Conservation (phyloP, 768 basidiomycete species). For the Pilatotrama ljubarskyi region DNA sequence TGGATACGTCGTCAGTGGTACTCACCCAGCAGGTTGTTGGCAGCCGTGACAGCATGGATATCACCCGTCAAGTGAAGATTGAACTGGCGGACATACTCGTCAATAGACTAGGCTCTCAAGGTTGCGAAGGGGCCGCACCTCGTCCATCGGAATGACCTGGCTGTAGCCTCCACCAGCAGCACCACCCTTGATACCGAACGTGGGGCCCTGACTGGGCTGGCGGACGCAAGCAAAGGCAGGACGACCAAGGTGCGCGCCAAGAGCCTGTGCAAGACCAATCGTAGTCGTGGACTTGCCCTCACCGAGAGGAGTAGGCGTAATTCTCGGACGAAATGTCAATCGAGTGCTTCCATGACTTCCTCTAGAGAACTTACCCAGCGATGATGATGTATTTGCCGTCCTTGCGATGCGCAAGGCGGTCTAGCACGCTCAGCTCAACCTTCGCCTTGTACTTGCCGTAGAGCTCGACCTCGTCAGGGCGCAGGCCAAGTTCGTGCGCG, state of each 20-base stretch:
- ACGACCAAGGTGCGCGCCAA: constrained; percentile 91
- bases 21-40: constrained; percentile 91
- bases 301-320: constrained; percentile 94
- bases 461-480: constrained; percentile 84
- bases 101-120: background rate
- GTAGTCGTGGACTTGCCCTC: constrained; percentile 99
- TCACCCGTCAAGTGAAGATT: constrained; percentile 96
- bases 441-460: constrained; percentile 98
- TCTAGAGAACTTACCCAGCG: constrained; percentile 60
- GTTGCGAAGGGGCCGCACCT: constrained; percentile 45
- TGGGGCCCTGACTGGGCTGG: constrained; percentile 97
- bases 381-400: constrained; percentile 97
- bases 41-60: constrained; percentile 96
- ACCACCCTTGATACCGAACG: constrained; percentile 99
- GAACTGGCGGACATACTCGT: constrained; percentile 51
- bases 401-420: constrained; percentile 80
- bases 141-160: constrained; percentile 99
- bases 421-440: constrained; percentile 85
- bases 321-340: constrained; percentile 45
- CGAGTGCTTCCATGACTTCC: background rate
- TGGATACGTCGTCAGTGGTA: background rate
- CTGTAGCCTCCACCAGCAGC: constrained; percentile 98
- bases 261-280: constrained; percentile 93
- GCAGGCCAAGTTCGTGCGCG: constrained; percentile 85
- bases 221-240: constrained; percentile 95